Conservation (phyloP, 1,284 basidiomycete genomes). For the Rhodotorula mucilaginosa region DNA sequence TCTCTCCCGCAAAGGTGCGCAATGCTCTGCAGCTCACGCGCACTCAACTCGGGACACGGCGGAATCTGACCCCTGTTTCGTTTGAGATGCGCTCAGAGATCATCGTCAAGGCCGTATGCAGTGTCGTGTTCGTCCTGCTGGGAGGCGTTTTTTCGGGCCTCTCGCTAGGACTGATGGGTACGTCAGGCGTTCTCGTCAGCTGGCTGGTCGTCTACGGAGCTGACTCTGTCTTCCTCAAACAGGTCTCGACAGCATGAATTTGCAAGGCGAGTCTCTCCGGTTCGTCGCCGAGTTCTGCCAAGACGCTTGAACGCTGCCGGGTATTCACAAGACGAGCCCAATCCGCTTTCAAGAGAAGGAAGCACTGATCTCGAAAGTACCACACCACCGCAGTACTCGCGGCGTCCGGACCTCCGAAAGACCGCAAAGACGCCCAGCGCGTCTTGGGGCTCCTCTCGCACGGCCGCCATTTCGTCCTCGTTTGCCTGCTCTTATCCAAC, state of each 20-base stretch:
- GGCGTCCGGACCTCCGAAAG: constrained; percentile 43
- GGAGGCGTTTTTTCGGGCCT: constrained; percentile 54
- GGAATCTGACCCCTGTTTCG: no score
- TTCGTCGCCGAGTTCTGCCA: no score
- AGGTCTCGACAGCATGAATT: constrained; percentile 78
- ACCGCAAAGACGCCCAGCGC: constrained; percentile 46
- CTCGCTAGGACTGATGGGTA: constrained; percentile 55
- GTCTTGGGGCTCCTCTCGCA: constrained; percentile 49
- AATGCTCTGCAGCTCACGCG: no score
- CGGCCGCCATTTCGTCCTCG: constrained; percentile 47
- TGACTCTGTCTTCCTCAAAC: background rate
- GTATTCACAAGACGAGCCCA: no score
- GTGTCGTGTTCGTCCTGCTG: constrained; percentile 19
- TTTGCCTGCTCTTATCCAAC: constrained; percentile 49
- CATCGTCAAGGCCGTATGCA: constrained; percentile 23
- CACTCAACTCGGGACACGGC: no score
- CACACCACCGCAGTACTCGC: constrained; percentile 23
- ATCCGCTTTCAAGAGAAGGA: no score
- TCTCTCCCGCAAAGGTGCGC: no score
- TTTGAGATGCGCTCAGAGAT: constrained; percentile 15
- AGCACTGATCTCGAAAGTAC: background rate
- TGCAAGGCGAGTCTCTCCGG: constrained; percentile 51
- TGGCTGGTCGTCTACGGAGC: background rate
- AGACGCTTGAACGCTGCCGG: background rate
- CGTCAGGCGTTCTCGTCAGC: background rate